Base-by-base conservation (phyloP, 257 asterid species). In the Thymus quinquecostatus region DNA sequence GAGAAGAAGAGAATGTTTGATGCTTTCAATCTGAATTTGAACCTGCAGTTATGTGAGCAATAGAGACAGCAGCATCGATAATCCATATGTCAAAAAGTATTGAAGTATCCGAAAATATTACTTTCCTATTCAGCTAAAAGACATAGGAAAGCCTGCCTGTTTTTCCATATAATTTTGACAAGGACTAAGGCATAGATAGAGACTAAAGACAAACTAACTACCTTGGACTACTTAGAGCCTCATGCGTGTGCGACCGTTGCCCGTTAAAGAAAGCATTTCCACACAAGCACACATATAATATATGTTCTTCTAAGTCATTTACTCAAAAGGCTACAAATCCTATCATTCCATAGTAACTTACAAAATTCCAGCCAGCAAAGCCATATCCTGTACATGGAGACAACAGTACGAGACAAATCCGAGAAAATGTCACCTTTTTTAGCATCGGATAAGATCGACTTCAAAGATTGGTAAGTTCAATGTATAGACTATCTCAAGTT, bases 31-130 rank as follows among this genome's bases (percentile, higher is more conserved):
- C 34, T 43, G 36, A 47, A 60, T 38, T 72, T 29, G 58, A 76
- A 51, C 5, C 54, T 63, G 41, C 68, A 44, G 27, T 61, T 69
- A 30, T 21, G 61, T 32, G 63, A 61, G 60, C 45, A 62, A 55
- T 38, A 58, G 56, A 34, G 79, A 78, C 78, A 71, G 68, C 51
- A 65, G 28, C 14, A 54, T 5, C 84, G 87, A 68, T 74, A 36
- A 2, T 68, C 30, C 81, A 10, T 78, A 83, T 68, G 87, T 34
- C 1, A 6, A 64, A 2, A 44, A 50, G 10, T 50, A 28, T 82
- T 80, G 87, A 79, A 69, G 72, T 54, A 80, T 55, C 75, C 81
- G 82, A 77, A 56, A 32, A 14, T 67, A 40, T 54, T 5, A 38
- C 11, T 59, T 13, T 54, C 41, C 66, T 48, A 50, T 50, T 44